A percentile compares a stretch with the other conserved stretches of the same genome.
Evolutionary conservation across 768 basidiomycete species (phyloP).

Genomic region (Termitomyces sp.): DNA sequence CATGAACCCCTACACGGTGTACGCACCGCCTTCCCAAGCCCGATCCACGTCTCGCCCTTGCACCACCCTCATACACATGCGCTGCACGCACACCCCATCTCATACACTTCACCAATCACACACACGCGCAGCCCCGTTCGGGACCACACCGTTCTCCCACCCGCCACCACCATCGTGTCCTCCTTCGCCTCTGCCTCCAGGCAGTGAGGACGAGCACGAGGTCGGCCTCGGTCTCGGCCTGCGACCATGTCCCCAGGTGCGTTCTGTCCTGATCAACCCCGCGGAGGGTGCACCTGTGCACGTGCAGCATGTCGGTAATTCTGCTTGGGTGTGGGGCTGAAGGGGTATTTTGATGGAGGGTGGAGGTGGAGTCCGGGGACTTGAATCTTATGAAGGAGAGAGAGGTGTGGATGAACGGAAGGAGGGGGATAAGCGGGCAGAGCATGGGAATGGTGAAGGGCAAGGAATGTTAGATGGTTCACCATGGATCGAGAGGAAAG

Average conservation of each 20-base stretch:
- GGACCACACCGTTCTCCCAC: neutral
- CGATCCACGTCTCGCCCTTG: no score
- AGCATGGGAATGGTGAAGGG: neutral
- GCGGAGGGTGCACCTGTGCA: conserved; percentile 39
- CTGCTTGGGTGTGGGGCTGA: conserved; percentile 23
- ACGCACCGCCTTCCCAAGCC: no score
- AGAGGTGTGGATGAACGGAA: conserved; percentile 16
- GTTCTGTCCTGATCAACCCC: conserved; percentile 52
- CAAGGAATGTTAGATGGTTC: neutral
- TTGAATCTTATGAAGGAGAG: neutral
- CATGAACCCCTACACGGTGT: neutral
- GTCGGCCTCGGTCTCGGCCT: no score
- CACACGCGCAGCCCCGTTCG: neutral
- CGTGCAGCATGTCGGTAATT: conserved; percentile 15
- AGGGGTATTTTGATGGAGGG: conserved; percentile 39
- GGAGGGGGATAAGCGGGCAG: conserved; percentile 27
- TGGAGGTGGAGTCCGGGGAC: conserved; percentile 23
- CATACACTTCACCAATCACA: no score
- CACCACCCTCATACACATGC: neutral
- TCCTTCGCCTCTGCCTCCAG: conserved; percentile 5
- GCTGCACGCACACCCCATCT: no score
- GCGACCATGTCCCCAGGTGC: no score
- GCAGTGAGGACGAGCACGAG: neutral
- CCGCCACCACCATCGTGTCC: neutral
- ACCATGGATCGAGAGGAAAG: neutral